Base-by-base conservation (phyloP, 2,329 filamentous ascomycete genomes). In the Raffaelea ambrosiae region DNA sequence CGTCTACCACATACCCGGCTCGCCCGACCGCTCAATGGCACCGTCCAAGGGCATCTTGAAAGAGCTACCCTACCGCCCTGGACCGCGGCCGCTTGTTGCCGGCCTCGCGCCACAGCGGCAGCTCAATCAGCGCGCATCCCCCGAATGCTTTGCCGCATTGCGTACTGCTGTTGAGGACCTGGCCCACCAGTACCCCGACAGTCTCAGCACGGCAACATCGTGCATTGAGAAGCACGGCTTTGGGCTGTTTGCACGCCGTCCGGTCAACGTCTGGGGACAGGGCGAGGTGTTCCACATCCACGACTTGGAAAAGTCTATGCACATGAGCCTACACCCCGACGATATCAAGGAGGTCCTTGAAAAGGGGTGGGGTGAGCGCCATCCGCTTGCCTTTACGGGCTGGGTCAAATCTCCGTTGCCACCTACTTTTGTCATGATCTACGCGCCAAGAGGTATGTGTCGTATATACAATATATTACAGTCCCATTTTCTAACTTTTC, bases 251-350 rank as follows among this genome's bases (percentile, higher is more conserved):
- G 76, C 84, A 1, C 70, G 68, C 3, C 70, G 76, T 44, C 82
- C 83, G 0, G 70, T 84, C 53, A 84, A 84, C 59, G 76, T 78
- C 26, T 86, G 81, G 11, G 88, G 84, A 56, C 78, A 83, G 55
- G 87, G 87, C n/a, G 88, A 94, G 65, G 77, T 94, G 40, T 85
- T 80, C 57, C 88, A 95, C 62, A 79, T 88, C 11, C 88, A 94
- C 64, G 77, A 82, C 43, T 81, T 75, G 21, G 88, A 93, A 55
- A 78, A 84, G 51, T 85, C 81, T 3, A 71, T 93, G 74, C 88
- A 94, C 63, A 71, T 93, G 66, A 86, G 81, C 43, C 72, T 95
- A 46, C 87, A 93, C 59, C 86, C 87, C 0, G 77, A 83, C 39
- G 88, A 94, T 60, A 86, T 85, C 45, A 78, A 73, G 56, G 70